A percentile compares a stretch with the other conserved stretches of the same genome.
Evolutionary conservation across 2,329 filamentous ascomycete genomes (phyloP).

Genomic region (Capronia coronata): DNA sequence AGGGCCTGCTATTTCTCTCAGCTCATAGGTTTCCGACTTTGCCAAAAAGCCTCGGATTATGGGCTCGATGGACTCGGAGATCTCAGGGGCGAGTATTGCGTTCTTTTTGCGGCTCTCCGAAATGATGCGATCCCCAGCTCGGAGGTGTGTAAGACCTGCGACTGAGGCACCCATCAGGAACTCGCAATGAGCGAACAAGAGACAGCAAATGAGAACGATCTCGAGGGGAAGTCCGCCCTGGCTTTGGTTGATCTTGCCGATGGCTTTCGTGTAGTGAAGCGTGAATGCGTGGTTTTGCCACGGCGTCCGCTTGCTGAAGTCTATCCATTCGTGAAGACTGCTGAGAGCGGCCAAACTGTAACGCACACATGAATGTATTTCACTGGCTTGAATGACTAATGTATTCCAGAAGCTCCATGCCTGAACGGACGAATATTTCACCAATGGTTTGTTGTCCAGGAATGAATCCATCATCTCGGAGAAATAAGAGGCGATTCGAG

Average conservation of each 20-base stretch:
- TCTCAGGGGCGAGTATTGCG: constrained; percentile 8
- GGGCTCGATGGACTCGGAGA: constrained; percentile 13
- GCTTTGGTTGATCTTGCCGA: constrained; percentile 18
- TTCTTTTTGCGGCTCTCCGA: constrained; percentile 12
- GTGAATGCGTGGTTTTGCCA: constrained; percentile 19
- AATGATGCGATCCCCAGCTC: constrained; percentile 17
- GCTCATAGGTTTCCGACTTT: constrained; percentile 14
- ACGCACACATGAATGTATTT: constrained; percentile 11
- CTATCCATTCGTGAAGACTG: constrained; percentile 20
- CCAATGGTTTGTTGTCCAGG: constrained; percentile 15
- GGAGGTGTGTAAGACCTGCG: constrained; percentile 16
- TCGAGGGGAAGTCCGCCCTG: constrained; percentile 15
- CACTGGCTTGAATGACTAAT: constrained; percentile 16
- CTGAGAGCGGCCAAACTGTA: constrained; percentile 18
- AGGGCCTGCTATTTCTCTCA: constrained; percentile 8
- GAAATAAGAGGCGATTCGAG: constrained; percentile 16
- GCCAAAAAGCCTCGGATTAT: constrained; percentile 18
- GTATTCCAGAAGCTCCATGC: constrained; percentile 16
- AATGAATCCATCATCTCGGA: constrained; percentile 21
- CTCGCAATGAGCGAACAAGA: constrained; percentile 21
- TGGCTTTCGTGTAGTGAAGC: constrained; percentile 19
- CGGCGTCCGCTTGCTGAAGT: constrained; percentile 17
- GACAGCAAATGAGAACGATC: constrained; percentile 17
- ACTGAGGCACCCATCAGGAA: constrained; percentile 20
- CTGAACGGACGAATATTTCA: constrained; percentile 5